Evolutionary conservation across 2,329 filamentous ascomycete genomes (phyloP).

Genomic region (Gliomastix tumulicola): DNA sequence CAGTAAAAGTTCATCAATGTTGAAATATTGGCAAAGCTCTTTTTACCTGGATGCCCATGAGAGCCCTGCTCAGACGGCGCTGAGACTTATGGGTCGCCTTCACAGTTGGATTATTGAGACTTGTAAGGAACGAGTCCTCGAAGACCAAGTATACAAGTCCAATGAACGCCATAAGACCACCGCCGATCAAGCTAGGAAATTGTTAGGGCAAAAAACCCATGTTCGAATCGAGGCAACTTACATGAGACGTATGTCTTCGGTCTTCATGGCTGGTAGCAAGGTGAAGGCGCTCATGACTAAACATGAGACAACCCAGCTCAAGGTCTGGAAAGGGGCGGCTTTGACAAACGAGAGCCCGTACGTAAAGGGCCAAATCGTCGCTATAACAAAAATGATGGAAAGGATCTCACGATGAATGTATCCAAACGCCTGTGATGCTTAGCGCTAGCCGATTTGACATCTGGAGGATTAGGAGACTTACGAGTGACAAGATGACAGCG

Average conservation of each 20-base stretch:
- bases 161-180: conserved; percentile 67
- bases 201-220: no score
- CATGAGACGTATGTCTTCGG: conserved; percentile 71
- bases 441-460: background rate
- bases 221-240: conserved; percentile 31
- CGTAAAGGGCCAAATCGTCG: conserved; percentile 67
- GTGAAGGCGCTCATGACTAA: conserved; percentile 86
- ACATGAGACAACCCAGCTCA: conserved; percentile 72
- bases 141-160: conserved; percentile 75
- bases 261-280: conserved; percentile 77
- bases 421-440: conserved; percentile 65
- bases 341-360: conserved; percentile 69
- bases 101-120: no score
- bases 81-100: no score
- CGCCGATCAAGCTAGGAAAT: conserved; percentile 60
- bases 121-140: conserved; percentile 60
- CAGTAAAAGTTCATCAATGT: no score
- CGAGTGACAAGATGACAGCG: conserved; percentile 70
- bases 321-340: conserved; percentile 55
- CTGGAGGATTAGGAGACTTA: conserved; percentile 27
- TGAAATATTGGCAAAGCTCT: no score
- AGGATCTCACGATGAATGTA: conserved; percentile 89
- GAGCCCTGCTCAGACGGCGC: no score
- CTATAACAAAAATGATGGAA: conserved; percentile 71
- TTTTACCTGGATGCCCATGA: conserved; percentile 65